Evolutionary conservation across 2,329 filamentous ascomycete genomes (phyloP).

Genomic region (Fusarium acutatum): DNA sequence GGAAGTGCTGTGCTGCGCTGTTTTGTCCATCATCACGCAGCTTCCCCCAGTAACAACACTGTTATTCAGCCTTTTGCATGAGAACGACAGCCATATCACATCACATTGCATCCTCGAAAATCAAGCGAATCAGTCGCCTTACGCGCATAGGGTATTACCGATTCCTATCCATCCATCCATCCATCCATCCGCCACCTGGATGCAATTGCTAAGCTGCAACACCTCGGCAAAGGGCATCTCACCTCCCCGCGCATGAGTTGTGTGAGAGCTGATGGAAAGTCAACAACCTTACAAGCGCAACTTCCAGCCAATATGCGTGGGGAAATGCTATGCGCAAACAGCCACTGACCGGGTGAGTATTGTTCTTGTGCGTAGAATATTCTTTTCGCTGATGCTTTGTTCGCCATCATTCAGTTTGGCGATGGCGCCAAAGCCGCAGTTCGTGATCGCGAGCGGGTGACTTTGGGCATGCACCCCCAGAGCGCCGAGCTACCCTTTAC

Average conservation of each 20-base stretch:
- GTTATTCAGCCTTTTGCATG: conserved; percentile 7
- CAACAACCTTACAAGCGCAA: conserved; percentile 29
- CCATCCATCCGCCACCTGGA: not conserved
- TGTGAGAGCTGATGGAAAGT: conserved; percentile 39
- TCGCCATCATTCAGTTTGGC: conserved; percentile 47
- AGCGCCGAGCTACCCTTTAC: conserved; percentile 40
- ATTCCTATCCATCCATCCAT: not conserved
- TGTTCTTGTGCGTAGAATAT: not conserved
- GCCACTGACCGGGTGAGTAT: conserved; percentile 48
- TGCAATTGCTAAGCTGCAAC: conserved; percentile 30
- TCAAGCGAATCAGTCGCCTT: not conserved
- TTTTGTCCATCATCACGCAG: conserved; percentile 15
- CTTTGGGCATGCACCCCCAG: conserved; percentile 34
- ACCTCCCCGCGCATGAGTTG: conserved; percentile 28
- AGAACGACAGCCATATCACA: not conserved
- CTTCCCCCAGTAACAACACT: not conserved
- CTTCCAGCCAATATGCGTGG: conserved; percentile 44
- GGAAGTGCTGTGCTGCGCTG: not conserved
- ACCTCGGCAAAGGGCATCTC: conserved; percentile 24
- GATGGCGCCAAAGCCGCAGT: conserved; percentile 45
- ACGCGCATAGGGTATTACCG: not conserved
- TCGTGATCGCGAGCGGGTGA: conserved; percentile 47
- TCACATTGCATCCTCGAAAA: not conserved
- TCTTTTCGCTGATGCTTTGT: conserved; percentile 11
- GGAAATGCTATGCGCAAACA: conserved; percentile 50